A percentile compares a stretch with the other conserved stretches of the same genome.
phyloP scores from a whole-genome alignment of 176 grass and related monocot species.

The Echinochloa phyllopogon region DNA sequence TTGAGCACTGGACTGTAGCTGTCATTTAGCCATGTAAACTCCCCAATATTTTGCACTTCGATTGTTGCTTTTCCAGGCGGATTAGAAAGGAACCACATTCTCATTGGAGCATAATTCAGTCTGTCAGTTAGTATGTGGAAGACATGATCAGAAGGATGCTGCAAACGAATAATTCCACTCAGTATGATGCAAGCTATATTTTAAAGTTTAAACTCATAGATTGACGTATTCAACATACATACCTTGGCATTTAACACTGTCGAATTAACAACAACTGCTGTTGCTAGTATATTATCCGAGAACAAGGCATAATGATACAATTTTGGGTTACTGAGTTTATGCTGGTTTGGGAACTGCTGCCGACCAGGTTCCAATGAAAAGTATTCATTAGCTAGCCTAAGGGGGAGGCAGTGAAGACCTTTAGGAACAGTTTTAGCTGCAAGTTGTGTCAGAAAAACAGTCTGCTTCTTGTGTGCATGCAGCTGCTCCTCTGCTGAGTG shows the following conservation, averaged over 20 bases:
- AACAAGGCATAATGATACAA: constrained; percentile 89
- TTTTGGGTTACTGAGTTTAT: constrained; percentile 69
- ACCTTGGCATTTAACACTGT: constrained; percentile 93
- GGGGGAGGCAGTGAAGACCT: constrained; percentile 86
- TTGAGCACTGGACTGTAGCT: constrained; percentile 82
- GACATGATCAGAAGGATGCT: constrained; percentile 81
- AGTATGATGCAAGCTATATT: constrained; percentile 24
- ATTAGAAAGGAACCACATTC: constrained; percentile 95
- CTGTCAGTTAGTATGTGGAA: constrained; percentile 92
- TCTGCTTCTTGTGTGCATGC: constrained; percentile 75
- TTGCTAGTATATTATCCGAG: constrained; percentile 85
- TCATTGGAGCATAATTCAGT: constrained; percentile 85
- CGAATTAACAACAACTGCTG: constrained; percentile 86
- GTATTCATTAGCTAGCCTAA: constrained; percentile 72
- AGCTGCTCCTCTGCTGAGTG: constrained; percentile 84
- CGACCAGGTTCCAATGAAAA: constrained; percentile 52
- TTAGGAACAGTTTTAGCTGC: constrained; percentile 91
- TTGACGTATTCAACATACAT: constrained; percentile 33
- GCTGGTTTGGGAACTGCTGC: constrained; percentile 57
- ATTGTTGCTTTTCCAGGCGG: constrained; percentile 77
- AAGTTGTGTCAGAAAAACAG: constrained; percentile 85
- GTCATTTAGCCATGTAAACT: constrained; percentile 88
- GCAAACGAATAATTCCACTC: constrained; percentile 42
- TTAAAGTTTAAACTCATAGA: constrained; percentile 9
- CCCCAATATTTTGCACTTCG: constrained; percentile 77